Evolutionary conservation across 1,284 basidiomycete genomes (phyloP).

Genomic region (Pisolithus thermaeus): DNA sequence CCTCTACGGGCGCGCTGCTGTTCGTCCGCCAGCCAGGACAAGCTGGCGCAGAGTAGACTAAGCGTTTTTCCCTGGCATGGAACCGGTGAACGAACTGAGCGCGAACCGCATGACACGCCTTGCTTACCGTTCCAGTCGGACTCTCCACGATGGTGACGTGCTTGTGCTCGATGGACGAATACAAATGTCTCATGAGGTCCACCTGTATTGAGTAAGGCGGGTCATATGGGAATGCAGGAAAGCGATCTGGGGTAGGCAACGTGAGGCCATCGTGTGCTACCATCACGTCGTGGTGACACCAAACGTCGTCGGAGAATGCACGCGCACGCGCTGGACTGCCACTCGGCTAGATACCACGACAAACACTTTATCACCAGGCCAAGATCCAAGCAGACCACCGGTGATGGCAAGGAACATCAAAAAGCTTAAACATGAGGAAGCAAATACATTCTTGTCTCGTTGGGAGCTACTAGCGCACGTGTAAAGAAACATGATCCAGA

Average conservation of each 20-base stretch:
- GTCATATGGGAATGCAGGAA: conserved; percentile 76
- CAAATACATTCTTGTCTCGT: conserved; percentile 15
- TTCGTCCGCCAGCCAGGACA: conserved; percentile 78
- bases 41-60: conserved; percentile 73
- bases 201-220: conserved; percentile 85
- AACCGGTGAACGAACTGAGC: conserved; percentile 2
- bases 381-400: too few species aligned
- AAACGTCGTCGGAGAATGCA: neutral
- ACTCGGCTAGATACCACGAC: neutral
- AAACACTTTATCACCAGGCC: too few species aligned
- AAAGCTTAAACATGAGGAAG: conserved; percentile 15
- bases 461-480: conserved; percentile 17
- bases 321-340: neutral
- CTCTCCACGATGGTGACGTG: conserved; percentile 82
- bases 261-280: conserved; percentile 13
- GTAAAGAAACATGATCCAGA: conserved; percentile 12
- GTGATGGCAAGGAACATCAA: neutral
- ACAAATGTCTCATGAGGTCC: conserved; percentile 86
- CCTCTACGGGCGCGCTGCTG: conserved; percentile 61
- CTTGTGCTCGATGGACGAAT: conserved; percentile 68
- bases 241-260: conserved; percentile 57
- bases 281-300: conserved; percentile 4
- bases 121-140: conserved; percentile 75
- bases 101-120: neutral
- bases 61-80: conserved; percentile 73